Evolutionary conservation across 495 filamentous ascomycete genomes (phyloP).

Genomic region (Glarea lozoyensis): DNA sequence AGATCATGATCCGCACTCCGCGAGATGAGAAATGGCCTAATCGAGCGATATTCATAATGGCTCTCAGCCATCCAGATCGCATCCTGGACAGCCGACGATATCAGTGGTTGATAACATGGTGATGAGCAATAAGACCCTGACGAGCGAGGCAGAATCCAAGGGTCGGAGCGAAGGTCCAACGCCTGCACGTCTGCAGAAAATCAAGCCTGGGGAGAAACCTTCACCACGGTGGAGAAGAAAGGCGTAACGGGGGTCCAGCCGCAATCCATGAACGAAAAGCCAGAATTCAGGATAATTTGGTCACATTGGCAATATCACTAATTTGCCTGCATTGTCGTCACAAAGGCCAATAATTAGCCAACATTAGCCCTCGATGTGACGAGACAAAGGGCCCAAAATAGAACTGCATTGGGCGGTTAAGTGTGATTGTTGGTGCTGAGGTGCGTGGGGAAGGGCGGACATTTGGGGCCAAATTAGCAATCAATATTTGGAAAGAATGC

Average conservation of each 20-base stretch:
- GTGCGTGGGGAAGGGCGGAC: neutral
- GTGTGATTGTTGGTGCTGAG: too few species aligned
- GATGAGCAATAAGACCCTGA: too few species aligned
- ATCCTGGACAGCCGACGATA: neutral
- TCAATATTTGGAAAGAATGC: constrained; percentile 9
- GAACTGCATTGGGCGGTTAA: constrained; percentile 19
- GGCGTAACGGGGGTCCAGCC: too few species aligned
- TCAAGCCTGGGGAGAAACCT: too few species aligned
- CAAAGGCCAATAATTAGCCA: constrained; percentile 15
- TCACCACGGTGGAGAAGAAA: too few species aligned
- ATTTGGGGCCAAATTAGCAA: constrained; percentile 16
- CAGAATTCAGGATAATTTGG: too few species aligned
- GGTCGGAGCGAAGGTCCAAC: too few species aligned
- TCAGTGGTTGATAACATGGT: neutral
- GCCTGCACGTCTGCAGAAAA: too few species aligned
- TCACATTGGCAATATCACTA: too few species aligned
- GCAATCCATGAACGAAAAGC: too few species aligned
- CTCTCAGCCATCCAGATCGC: neutral
- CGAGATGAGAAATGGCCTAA: constrained; percentile 3
- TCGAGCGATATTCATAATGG: constrained; percentile 1
- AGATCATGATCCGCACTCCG: neutral
- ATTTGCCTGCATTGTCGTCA: too few species aligned
- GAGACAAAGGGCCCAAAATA: constrained; percentile 12
- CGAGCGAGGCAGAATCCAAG: too few species aligned
- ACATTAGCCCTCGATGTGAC: constrained; percentile 2